These are phyloP conservation scores for Monilinia polystroma DNA, from an alignment of 2,329 filamentous ascomycete species.

Conservation along the genomic window DNA sequence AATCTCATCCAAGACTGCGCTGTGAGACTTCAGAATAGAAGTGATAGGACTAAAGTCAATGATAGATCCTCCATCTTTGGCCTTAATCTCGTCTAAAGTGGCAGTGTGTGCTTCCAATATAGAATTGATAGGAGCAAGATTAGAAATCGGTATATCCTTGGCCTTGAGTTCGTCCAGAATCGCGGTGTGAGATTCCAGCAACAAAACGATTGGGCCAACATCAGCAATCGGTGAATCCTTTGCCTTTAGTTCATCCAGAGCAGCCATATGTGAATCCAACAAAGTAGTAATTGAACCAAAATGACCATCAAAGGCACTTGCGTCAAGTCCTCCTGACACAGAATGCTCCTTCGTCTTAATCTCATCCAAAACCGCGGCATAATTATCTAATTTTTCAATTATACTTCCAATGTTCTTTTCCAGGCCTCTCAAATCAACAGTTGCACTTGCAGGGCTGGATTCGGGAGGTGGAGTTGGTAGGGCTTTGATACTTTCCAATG, in stretches of 20 bases:
- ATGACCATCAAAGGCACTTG: constrained; percentile 29
- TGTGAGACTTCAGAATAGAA: constrained; percentile 26
- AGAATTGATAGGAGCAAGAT: constrained; percentile 9
- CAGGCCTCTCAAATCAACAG: constrained; percentile 10
- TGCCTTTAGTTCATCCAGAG: constrained; percentile 27
- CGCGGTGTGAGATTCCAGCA: constrained; percentile 18
- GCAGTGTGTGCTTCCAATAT: constrained; percentile 25
- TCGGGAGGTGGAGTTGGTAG: constrained; percentile 1
- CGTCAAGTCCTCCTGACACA: constrained; percentile 18
- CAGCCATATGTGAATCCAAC: constrained; percentile 16
- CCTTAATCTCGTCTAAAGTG: constrained; percentile 30
- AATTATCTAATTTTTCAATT: constrained; percentile 11
- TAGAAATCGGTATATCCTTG: not conserved
- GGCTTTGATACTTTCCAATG: constrained; percentile 26
- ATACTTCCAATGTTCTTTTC: constrained; percentile 3
- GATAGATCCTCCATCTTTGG: not conserved
- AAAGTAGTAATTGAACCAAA: constrained; percentile 25
- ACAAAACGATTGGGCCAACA: constrained; percentile 4
- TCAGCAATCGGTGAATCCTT: not conserved
- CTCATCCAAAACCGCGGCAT: constrained; percentile 20
- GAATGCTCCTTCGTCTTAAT: constrained; percentile 13
- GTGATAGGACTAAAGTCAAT: constrained; percentile 4
- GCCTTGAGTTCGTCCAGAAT: constrained; percentile 27
- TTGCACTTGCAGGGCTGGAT: not conserved
- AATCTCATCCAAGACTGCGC: constrained; percentile 22